Evolutionary conservation across 2,329 filamentous ascomycete genomes (phyloP).

Genomic region (Botrytis tulipae): DNA sequence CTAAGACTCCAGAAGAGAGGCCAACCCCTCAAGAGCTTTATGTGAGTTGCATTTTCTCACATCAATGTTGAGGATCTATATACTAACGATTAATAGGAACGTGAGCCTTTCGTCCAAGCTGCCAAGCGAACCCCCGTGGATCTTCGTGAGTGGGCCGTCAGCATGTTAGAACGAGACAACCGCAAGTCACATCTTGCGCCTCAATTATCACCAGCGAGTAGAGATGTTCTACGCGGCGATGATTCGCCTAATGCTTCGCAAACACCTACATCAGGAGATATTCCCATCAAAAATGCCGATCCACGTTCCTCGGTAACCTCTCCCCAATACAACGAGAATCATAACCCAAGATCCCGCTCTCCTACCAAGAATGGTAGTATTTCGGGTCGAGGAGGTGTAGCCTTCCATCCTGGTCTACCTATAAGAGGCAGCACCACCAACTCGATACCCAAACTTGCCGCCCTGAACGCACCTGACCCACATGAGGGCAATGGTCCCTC

Average conservation of each 20-base stretch:
- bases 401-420: slow-evolving; percentile 47
- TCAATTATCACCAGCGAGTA: slow-evolving; percentile 73
- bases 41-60: slow-evolving; percentile 53
- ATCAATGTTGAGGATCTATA: neutral
- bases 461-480: slow-evolving; percentile 41
- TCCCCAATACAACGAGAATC: slow-evolving; percentile 36
- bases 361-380: slow-evolving; percentile 44
- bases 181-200: slow-evolving; percentile 90
- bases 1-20: slow-evolving; percentile 82
- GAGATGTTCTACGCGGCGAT: slow-evolving; percentile 63
- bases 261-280: slow-evolving; percentile 71
- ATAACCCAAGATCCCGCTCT: slow-evolving; percentile 40
- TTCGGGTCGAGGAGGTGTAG: slow-evolving; percentile 47
- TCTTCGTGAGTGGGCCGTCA: slow-evolving; percentile 87
- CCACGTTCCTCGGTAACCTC: slow-evolving; percentile 46
- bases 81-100: slow-evolving; percentile 57
- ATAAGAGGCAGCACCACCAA: slow-evolving; percentile 52
- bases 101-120: slow-evolving; percentile 91
- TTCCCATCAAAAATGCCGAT: slow-evolving; percentile 62
- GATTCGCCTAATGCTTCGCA: slow-evolving; percentile 43
- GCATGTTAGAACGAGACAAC: slow-evolving; percentile 92
- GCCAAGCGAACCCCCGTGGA: slow-evolving; percentile 96
- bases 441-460: slow-evolving; percentile 51
- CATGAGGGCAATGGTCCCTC: slow-evolving; percentile 38
- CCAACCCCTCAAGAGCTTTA: slow-evolving; percentile 93